Evolutionary conservation across 768 basidiomycete genomes (phyloP).

Genomic region (Rossbeevera mucosa): DNA sequence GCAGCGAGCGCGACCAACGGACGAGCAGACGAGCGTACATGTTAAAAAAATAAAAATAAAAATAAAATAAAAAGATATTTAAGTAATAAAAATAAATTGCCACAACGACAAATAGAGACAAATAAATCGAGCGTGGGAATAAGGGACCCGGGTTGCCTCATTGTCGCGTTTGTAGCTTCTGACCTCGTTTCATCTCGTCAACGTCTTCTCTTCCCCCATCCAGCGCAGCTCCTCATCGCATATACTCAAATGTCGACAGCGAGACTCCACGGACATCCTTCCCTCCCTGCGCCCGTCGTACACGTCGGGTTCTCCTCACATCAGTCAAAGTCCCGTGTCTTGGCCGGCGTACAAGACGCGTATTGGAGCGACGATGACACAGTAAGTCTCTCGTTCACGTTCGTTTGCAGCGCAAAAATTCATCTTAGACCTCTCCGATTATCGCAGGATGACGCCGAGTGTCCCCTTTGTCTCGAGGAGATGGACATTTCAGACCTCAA

Average conservation of each 20-base stretch:
- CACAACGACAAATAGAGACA: conserved; percentile 20
- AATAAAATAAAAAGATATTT: neutral
- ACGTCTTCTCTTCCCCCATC: conserved; percentile 16
- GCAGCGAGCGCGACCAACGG: conserved; percentile 18
- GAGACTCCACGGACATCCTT: conserved; percentile 56
- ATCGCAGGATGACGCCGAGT: conserved; percentile 90
- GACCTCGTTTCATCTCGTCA: conserved; percentile 11
- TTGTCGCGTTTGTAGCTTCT: conserved; percentile 24
- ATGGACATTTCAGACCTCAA: conserved; percentile 99
- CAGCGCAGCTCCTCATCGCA: conserved; percentile 5
- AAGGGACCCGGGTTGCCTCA: conserved; percentile 17
- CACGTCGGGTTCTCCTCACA: conserved; percentile 66
- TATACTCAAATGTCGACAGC: conserved; percentile 42
- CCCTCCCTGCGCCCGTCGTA: conserved; percentile 69
- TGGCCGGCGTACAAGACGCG: conserved; percentile 92
- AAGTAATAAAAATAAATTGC: neutral
- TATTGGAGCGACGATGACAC: conserved; percentile 94
- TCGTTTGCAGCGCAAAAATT: conserved; percentile 9
- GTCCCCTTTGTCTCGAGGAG: conserved; percentile 96
- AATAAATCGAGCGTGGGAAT: conserved; percentile 25
- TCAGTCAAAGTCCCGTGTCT: conserved; percentile 80
- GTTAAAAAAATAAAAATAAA: neutral
- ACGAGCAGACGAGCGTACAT: conserved; percentile 26
- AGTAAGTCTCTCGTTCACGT: conserved; percentile 38
- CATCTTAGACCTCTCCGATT: conserved; percentile 18